Evolutionary conservation across 352 stramenopile species (phyloP).

Genomic region (Phytophthora cryptogea): DNA sequence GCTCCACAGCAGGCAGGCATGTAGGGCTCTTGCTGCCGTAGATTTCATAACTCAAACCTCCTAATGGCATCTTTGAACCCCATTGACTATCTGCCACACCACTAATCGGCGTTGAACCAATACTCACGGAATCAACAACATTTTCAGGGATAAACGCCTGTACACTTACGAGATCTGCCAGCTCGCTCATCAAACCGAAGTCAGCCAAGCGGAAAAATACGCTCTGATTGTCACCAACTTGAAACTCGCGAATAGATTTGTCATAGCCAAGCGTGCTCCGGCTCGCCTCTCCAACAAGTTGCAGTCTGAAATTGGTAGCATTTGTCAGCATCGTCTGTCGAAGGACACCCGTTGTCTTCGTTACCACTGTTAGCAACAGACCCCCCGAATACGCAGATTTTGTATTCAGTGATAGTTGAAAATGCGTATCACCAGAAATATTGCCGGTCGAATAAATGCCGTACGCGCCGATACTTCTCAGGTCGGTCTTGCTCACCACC

Average conservation of each 20-base stretch:
- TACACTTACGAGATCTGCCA: conserved; percentile 35
- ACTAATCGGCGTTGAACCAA: conserved; percentile 17
- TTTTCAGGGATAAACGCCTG: conserved; percentile 16
- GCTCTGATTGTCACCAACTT: conserved; percentile 47
- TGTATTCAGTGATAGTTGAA: conserved; percentile 11
- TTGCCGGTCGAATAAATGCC: conserved; percentile 17
- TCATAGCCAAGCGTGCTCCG: conserved; percentile 22
- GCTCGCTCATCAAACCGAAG: conserved; percentile 29
- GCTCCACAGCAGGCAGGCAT: conserved; percentile 17
- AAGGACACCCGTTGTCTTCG: conserved; percentile 29
- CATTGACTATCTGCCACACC: conserved; percentile 12
- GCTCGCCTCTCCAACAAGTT: conserved; percentile 30
- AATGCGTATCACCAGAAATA: conserved; percentile 13
- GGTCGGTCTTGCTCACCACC: not conserved
- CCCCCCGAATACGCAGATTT: conserved; percentile 21
- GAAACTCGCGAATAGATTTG: conserved; percentile 27
- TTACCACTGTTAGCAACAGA: conserved; percentile 15
- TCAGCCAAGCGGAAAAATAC: conserved; percentile 40
- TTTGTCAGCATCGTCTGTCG: conserved; percentile 14
- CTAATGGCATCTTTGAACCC: conserved; percentile 12
- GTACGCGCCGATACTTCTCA: conserved; percentile 23
- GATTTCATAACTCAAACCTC: conserved; percentile 24
- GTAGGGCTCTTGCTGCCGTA: conserved; percentile 12
- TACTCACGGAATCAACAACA: conserved; percentile 20
- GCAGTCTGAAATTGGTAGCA: conserved; percentile 15